These are phyloP conservation scores for Bjerkandera adusta DNA, from an alignment of 1,284 basidiomycete species.

Conservation along the genomic window DNA sequence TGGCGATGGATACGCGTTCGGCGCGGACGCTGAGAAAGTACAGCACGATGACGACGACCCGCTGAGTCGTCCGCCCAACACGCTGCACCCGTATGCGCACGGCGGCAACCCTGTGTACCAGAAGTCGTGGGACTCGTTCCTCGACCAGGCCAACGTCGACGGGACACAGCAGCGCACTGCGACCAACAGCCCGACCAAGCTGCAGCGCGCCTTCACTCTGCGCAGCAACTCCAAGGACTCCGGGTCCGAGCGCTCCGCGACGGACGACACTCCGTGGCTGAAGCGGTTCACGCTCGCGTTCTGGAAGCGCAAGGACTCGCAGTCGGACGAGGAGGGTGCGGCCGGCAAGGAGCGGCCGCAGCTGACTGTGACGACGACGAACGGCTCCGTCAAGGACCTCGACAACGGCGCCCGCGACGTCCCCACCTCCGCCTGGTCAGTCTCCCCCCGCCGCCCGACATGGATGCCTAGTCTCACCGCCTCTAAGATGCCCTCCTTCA, in stretches of 20 bases:
- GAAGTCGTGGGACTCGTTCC: constrained; percentile 51
- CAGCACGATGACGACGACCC: constrained; percentile 26
- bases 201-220: constrained; percentile 43
- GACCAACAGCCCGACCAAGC: constrained; percentile 38
- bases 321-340: constrained; percentile 7
- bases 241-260: constrained; percentile 24
- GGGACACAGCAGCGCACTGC: constrained; percentile 14
- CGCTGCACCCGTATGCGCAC: constrained; percentile 34
- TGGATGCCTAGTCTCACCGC: constrained; percentile 33
- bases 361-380: constrained; percentile 44
- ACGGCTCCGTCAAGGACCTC: constrained; percentile 22
- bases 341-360: constrained; percentile 30
- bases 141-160: constrained; percentile 34
- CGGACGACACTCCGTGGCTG: constrained; percentile 16
- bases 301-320: constrained; percentile 20
- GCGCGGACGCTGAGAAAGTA: constrained; percentile 24
- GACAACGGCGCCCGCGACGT: constrained; percentile 25
- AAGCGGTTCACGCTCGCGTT: constrained; percentile 28
- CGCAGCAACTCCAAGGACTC: constrained; percentile 28
- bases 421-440: constrained; percentile 38
- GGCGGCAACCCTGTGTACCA: constrained; percentile 34
- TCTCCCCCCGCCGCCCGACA: constrained; percentile 37
- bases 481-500: constrained; percentile 26
- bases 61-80: constrained; percentile 39
- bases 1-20: not conserved